Conservation (phyloP, 345 rosid genomes). For the Citrus unshiu region DNA sequence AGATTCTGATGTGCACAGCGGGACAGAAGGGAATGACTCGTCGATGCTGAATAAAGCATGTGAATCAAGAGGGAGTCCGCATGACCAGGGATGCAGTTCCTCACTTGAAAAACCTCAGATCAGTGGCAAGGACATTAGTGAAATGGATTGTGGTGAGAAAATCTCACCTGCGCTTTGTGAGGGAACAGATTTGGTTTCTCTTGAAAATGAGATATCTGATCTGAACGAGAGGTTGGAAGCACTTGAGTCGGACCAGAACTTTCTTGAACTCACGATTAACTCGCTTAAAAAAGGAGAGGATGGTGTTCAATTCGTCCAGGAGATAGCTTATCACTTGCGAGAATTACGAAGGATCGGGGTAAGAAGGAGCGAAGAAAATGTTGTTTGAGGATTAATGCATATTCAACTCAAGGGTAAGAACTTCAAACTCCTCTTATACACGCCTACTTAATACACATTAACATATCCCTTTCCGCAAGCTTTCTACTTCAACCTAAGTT, state of each 20-base stretch:
- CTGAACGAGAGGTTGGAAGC: slow-evolving; percentile 44
- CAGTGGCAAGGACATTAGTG: background rate
- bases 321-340: slow-evolving; percentile 47
- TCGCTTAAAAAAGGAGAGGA: slow-evolving; percentile 41
- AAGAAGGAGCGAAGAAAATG: slow-evolving; percentile 23
- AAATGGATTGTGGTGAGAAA: background rate
- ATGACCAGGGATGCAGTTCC: slow-evolving; percentile 11
- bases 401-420: slow-evolving; percentile 32
- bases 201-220: slow-evolving; percentile 29
- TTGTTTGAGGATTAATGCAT: slow-evolving; percentile 22
- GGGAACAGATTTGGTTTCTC: slow-evolving; percentile 8
- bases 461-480: background rate
- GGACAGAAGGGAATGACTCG: slow-evolving; percentile 8
- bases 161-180: background rate
- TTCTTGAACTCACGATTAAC: slow-evolving; percentile 45
- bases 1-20: slow-evolving; percentile 11
- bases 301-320: slow-evolving; percentile 38
- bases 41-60: slow-evolving; percentile 20
- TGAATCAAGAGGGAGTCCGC: slow-evolving; percentile 10
- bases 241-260: slow-evolving; percentile 43
- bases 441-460: background rate
- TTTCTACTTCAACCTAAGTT: background rate
- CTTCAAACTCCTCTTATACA: background rate
- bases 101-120: background rate
- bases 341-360: slow-evolving; percentile 34